phyloP scores from a whole-genome alignment of 495 filamentous ascomycete genomes.

The Staphylotrichum tortipilum region DNA sequence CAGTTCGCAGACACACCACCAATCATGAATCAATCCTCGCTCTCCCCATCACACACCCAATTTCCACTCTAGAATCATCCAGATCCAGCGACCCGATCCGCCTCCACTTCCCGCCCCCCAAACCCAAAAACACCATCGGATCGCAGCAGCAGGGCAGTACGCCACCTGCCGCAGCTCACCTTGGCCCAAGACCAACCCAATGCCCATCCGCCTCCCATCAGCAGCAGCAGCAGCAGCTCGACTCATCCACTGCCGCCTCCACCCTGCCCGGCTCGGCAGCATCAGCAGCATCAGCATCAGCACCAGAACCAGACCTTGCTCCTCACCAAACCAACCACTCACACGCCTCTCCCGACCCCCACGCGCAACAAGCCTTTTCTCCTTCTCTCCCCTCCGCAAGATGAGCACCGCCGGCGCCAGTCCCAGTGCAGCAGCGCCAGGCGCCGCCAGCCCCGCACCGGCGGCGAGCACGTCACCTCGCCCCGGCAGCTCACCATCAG shows the following conservation, averaged over 20 bases:
- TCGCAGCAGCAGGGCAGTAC: neutral
- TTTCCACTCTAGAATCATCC: no score
- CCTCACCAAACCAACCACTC: neutral
- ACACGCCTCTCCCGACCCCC: neutral
- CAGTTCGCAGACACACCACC: no score
- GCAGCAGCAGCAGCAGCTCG: neutral
- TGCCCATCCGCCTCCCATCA: constrained; percentile 4
- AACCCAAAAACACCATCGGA: no score
- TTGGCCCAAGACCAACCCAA: neutral
- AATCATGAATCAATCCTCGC: no score
- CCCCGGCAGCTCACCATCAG: constrained; percentile 22
- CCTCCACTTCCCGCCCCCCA: neutral
- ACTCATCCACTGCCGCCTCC: neutral
- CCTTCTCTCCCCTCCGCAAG: neutral
- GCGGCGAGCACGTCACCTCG: constrained; percentile 21
- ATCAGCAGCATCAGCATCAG: neutral
- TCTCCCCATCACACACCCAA: no score
- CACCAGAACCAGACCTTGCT: neutral
- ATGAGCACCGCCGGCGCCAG: constrained; percentile 1
- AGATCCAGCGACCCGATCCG: no score
- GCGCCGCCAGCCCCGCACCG: constrained; percentile 7
- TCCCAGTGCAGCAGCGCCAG: neutral
- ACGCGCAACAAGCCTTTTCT: neutral
- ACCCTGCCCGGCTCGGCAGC: neutral
- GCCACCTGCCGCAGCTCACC: neutral